Evolutionary conservation across 2,329 filamentous ascomycete genomes (phyloP).

Genomic region (Pseudocercospora cruenta): DNA sequence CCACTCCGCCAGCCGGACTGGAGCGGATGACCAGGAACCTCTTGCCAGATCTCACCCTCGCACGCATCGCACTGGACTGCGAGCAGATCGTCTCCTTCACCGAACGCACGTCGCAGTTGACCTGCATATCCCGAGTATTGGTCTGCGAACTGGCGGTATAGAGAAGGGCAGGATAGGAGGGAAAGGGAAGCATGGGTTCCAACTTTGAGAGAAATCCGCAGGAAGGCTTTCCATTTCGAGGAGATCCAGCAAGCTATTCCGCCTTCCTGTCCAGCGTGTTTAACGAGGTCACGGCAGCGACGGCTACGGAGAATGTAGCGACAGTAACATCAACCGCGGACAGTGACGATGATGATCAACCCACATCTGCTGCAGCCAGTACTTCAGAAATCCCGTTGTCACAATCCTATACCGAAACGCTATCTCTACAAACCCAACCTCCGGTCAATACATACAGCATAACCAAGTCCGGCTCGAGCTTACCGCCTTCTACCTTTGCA

Average conservation of each 20-base stretch:
- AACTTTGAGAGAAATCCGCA: constrained; percentile 6
- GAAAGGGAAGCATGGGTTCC: constrained; percentile 3
- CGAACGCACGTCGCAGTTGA: background rate
- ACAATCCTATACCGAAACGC: constrained; percentile 3
- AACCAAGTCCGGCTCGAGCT: background rate
- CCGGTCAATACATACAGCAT: constrained; percentile 3
- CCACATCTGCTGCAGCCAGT: background rate
- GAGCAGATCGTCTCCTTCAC: background rate
- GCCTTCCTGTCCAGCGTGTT: constrained; percentile 6
- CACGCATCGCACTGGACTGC: background rate
- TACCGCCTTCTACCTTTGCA: constrained; percentile 10
- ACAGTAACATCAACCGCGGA: background rate
- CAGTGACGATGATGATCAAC: background rate
- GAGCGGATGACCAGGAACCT: constrained; percentile 1
- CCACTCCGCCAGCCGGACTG: constrained; percentile 5
- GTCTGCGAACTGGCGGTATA: constrained; percentile 4
- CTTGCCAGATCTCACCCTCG: background rate
- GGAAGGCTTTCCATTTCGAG: background rate
- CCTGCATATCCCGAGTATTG: background rate
- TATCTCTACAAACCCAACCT: background rate
- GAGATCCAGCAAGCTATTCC: background rate
- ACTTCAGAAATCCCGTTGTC: background rate
- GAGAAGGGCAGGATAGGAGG: background rate
- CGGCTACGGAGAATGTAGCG: background rate
- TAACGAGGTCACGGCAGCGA: background rate